Evolutionary conservation across 441 rosid species (phyloP).

Genomic region (Syzygium malaccense): DNA sequence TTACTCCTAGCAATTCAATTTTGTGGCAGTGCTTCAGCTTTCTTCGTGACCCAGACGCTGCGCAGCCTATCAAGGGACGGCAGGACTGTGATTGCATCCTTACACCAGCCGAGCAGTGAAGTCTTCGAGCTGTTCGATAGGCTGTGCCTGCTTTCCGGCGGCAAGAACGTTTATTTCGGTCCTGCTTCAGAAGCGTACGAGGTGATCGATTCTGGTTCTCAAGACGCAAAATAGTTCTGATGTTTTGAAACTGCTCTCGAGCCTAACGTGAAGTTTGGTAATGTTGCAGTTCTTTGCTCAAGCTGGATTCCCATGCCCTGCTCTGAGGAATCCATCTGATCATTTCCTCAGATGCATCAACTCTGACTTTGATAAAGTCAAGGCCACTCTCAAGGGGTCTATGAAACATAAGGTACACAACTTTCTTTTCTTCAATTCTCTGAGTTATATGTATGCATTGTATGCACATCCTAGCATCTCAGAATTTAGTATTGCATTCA

Average conservation of each 20-base stretch:
- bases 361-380: slow-evolving; percentile 90
- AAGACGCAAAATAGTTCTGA: no score
- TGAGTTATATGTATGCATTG: neutral
- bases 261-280: neutral
- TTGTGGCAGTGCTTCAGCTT: slow-evolving; percentile 79
- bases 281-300: slow-evolving; percentile 77
- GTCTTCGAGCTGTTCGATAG: slow-evolving; percentile 90
- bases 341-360: slow-evolving; percentile 63
- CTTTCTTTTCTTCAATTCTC: neutral
- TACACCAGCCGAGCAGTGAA: slow-evolving; percentile 96
- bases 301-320: slow-evolving; percentile 73
- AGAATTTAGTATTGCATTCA: neutral
- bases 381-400: slow-evolving; percentile 89
- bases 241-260: neutral
- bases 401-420: slow-evolving; percentile 70
- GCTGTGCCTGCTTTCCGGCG: slow-evolving; percentile 83
- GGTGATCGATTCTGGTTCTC: slow-evolving; percentile 26
- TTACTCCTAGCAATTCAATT: neutral
- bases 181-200: slow-evolving; percentile 82
- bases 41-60: slow-evolving; percentile 86
- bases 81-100: slow-evolving; percentile 86
- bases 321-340: slow-evolving; percentile 60
- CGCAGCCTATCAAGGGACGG: slow-evolving; percentile 89
- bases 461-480: neutral
- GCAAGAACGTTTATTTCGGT: slow-evolving; percentile 89